A percentile compares a stretch with the other conserved stretches of the same genome.
Conservation (phyloP, 2,329 filamentous ascomycete species). For the Diaporthe sp. region DNA sequence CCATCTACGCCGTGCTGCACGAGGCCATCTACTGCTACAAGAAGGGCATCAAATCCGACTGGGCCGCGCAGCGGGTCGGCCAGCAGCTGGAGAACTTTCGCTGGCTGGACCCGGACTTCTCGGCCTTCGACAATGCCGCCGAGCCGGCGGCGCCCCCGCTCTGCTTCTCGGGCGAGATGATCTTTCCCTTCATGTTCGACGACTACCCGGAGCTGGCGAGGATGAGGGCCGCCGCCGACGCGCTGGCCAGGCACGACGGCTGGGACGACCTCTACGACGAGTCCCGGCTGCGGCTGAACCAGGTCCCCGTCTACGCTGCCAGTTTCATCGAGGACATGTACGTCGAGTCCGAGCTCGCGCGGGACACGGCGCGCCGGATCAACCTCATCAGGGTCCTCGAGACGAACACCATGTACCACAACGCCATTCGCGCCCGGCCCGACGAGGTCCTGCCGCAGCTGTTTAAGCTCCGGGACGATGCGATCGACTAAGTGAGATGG, state of each 20-base stretch:
- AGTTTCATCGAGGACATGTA: constrained; percentile 81
- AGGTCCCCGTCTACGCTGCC: constrained; percentile 77
- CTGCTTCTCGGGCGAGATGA: constrained; percentile 93
- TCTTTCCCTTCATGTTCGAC: constrained; percentile 88
- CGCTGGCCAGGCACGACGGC: constrained; percentile 70
- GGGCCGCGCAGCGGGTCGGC: constrained; percentile 80
- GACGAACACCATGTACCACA: constrained; percentile 86
- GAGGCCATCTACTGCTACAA: constrained; percentile 89
- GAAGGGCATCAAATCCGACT: constrained; percentile 73
- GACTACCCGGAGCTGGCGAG: constrained; percentile 81
- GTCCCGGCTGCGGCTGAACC: constrained; percentile 71
- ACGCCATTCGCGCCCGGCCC: constrained; percentile 79
- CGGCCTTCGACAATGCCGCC: constrained; percentile 54
- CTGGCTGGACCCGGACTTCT: constrained; percentile 63
- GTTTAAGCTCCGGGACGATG: constrained; percentile 81
- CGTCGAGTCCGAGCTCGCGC: constrained; percentile 73
- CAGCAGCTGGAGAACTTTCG: constrained; percentile 59
- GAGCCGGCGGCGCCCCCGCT: constrained; percentile 63
- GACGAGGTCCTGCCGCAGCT: constrained; percentile 84
- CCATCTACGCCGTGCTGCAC: constrained; percentile 89
- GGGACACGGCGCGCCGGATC: constrained; percentile 77
- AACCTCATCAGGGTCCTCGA: constrained; percentile 84
- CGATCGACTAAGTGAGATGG: constrained; percentile 61
- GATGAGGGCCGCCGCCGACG: constrained; percentile 77
- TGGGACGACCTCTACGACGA: constrained; percentile 77